Percentiles rank a stretch among this genome's conserved stretches.
These are phyloP conservation scores for Synura sp. DNA, from an alignment of 352 stramenopile genomes.

Conservation along the genomic window DNA sequence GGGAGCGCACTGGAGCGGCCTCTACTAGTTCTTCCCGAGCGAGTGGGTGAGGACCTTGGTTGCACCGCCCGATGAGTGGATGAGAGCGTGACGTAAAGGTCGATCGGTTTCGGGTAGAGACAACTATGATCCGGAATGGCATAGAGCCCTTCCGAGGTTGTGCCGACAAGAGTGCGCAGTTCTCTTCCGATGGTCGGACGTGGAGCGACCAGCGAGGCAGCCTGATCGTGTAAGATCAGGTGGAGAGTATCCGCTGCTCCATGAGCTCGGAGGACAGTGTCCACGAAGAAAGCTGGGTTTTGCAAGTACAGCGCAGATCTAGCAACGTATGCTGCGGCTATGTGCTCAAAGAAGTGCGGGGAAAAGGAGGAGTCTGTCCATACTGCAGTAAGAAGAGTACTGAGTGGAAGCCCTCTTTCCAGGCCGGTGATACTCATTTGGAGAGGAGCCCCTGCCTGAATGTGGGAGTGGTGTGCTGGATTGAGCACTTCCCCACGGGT, in stretches of 20 bases:
- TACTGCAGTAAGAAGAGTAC: slow-evolving; percentile 22
- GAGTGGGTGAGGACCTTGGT: slow-evolving; percentile 20
- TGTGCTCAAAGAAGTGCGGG: slow-evolving; percentile 22
- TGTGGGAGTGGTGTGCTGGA: slow-evolving; percentile 10
- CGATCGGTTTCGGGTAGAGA: slow-evolving; percentile 19
- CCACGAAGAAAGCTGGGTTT: slow-evolving; percentile 21
- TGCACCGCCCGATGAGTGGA: slow-evolving; percentile 16
- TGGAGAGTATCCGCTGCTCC: slow-evolving; percentile 17
- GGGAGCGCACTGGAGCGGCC: not conserved
- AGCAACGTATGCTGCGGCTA: slow-evolving; percentile 16
- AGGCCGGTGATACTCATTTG: slow-evolving; percentile 23
- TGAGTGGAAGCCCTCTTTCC: slow-evolving; percentile 24
- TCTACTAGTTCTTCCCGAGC: not conserved
- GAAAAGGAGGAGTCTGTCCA: slow-evolving; percentile 26
- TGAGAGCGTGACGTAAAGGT: slow-evolving; percentile 23
- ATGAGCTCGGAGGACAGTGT: slow-evolving; percentile 6
- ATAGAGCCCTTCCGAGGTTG: slow-evolving; percentile 18
- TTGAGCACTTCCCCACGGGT: slow-evolving; percentile 25
- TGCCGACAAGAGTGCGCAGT: slow-evolving; percentile 10
- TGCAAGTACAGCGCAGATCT: slow-evolving; percentile 24
- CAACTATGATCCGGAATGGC: slow-evolving; percentile 22
- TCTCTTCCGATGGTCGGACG: slow-evolving; percentile 16
- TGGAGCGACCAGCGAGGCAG: slow-evolving; percentile 13
- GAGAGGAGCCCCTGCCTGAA: slow-evolving; percentile 24
- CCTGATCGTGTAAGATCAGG: slow-evolving; percentile 25